A percentile compares a stretch with the other conserved stretches of the same genome.
Conservation (phyloP, 495 filamentous ascomycete species). For the Penicillium lividum region DNA sequence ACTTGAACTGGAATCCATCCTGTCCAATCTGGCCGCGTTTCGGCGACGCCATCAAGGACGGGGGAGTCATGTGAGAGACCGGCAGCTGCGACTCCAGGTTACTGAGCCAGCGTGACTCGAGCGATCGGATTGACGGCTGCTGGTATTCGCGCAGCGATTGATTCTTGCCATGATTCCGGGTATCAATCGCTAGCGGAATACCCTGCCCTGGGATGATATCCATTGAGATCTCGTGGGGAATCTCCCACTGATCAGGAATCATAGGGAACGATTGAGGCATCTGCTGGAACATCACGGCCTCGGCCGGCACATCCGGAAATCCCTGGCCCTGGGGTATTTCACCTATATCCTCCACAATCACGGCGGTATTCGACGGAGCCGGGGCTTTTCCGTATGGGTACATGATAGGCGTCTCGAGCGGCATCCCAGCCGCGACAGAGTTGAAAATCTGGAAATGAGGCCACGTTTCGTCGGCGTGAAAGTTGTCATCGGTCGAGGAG, state of each 20-base stretch:
- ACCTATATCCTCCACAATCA: conserved; percentile 45
- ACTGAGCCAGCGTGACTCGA: conserved; percentile 43
- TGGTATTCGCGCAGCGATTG: conserved; percentile 28
- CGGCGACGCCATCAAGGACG: conserved; percentile 25
- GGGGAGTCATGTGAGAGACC: conserved; percentile 31
- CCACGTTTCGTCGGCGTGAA: conserved; percentile 45
- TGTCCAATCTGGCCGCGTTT: conserved; percentile 25
- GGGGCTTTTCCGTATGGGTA: conserved; percentile 42
- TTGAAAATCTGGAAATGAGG: conserved; percentile 45
- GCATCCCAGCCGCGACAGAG: conserved; percentile 36
- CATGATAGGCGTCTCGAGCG: conserved; percentile 39
- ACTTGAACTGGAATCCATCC: conserved; percentile 43
- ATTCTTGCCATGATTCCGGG: conserved; percentile 28
- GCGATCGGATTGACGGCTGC: conserved; percentile 30
- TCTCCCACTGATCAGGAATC: conserved; percentile 37
- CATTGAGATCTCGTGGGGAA: conserved; percentile 18
- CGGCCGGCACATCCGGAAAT: conserved; percentile 34
- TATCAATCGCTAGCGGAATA: conserved; percentile 25
- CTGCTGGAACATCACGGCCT: conserved; percentile 40
- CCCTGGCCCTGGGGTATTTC: conserved; percentile 38
- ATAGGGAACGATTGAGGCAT: conserved; percentile 38
- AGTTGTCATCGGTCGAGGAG: conserved; percentile 48
- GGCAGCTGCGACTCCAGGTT: conserved; percentile 40
- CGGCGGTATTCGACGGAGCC: conserved; percentile 29
- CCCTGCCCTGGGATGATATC: conserved; percentile 28